Conservation (phyloP, 1,284 basidiomycete species). For the Bondarzewia mesenterica region DNA sequence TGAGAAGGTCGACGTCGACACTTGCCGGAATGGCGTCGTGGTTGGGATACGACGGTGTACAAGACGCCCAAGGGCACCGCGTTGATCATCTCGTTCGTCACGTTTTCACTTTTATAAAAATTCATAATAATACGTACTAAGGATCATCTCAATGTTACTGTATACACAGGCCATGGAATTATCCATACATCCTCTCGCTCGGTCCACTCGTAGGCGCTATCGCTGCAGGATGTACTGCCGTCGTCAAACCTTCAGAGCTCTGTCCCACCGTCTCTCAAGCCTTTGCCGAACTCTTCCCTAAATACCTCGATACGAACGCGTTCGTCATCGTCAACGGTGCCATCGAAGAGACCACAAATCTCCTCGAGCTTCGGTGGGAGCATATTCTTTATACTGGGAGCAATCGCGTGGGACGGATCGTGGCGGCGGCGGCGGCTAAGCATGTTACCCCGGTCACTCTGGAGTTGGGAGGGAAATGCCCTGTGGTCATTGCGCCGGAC, state of each 20-base stretch:
- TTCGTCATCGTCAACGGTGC: conserved; percentile 51
- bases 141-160: neutral
- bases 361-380: conserved; percentile 55
- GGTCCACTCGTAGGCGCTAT: conserved; percentile 51
- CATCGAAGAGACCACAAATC: conserved; percentile 37
- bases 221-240: conserved; percentile 50
- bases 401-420: conserved; percentile 44
- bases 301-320: conserved; percentile 50
- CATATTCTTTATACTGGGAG: conserved; percentile 51
- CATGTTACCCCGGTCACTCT: conserved; percentile 56
- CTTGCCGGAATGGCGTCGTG: conserved; percentile 26
- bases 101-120: conserved; percentile 6
- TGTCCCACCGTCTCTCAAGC: conserved; percentile 41
- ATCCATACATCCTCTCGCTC: conserved; percentile 41
- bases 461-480: conserved; percentile 53
- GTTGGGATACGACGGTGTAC: conserved; percentile 37
- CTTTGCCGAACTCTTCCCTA: conserved; percentile 47
- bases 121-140: conserved; percentile 5
- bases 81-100: conserved; percentile 29
- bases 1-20: conserved; percentile 31
- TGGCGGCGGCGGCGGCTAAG: conserved; percentile 56
- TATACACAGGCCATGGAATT: conserved; percentile 43
- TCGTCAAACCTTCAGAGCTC: conserved; percentile 60
- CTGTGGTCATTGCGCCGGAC: conserved; percentile 37
- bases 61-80: conserved; percentile 46